A percentile compares a stretch with the other conserved stretches of the same genome.
Evolutionary conservation across 2,329 filamentous ascomycete species (phyloP).

Genomic region (Diatrype stigma): DNA sequence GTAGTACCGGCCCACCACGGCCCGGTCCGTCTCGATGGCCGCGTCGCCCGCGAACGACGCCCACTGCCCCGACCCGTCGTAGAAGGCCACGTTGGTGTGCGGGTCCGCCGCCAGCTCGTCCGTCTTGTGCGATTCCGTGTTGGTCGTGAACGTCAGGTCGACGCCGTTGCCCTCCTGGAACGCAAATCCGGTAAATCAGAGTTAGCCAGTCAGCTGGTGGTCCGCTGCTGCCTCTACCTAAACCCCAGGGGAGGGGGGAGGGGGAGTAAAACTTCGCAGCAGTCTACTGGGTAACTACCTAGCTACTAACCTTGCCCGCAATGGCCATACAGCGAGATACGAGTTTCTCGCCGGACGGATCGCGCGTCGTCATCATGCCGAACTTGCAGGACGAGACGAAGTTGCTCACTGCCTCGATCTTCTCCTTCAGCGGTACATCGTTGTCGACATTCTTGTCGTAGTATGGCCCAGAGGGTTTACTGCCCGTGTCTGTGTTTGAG

Average conservation of each 20-base stretch:
- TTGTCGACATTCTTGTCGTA: constrained; percentile 60
- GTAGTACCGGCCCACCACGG: constrained; percentile 70
- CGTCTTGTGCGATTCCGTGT: constrained; percentile 84
- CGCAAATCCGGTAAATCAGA: too few species aligned
- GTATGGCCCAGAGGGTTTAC: constrained; percentile 51
- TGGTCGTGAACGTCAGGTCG: constrained; percentile 85
- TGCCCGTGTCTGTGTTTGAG: constrained; percentile 14
- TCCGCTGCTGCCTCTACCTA: too few species aligned
- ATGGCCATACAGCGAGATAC: constrained; percentile 65
- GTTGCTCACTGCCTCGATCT: constrained; percentile 57
- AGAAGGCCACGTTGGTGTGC: constrained; percentile 77
- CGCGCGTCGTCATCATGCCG: constrained; percentile 66
- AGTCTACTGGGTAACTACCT: too few species aligned
- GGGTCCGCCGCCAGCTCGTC: constrained; percentile 69
- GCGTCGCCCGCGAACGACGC: constrained; percentile 74
- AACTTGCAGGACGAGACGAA: constrained; percentile 64
- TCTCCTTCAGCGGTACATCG: constrained; percentile 54
- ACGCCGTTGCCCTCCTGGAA: constrained; percentile 69
- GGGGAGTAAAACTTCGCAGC: too few species aligned
- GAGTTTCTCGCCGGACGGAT: constrained; percentile 50
- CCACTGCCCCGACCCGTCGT: constrained; percentile 74
- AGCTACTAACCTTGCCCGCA: constrained; percentile 54
- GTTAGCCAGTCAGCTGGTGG: too few species aligned
- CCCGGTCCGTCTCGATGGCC: constrained; percentile 63
- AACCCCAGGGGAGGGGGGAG: too few species aligned